Conservation (phyloP, 2,329 filamentous ascomycete species). For the Hypoxylon sp. region DNA sequence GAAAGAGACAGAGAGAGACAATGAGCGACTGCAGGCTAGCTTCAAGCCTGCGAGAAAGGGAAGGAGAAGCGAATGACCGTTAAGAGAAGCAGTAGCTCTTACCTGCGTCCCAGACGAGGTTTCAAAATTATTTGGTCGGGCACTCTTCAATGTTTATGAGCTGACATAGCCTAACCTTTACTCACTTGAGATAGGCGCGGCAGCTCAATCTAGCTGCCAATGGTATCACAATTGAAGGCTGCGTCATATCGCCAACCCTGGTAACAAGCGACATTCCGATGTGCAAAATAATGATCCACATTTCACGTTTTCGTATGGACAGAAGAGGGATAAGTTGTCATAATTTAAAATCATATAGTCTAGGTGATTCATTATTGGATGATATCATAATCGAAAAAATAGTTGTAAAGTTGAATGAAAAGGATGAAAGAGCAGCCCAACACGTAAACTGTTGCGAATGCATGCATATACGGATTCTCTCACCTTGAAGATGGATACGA, state of each 20-base stretch:
- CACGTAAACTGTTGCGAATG: conserved; percentile 26
- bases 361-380: conserved; percentile 21
- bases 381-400: conserved; percentile 26
- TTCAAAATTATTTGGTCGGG: conserved; percentile 42
- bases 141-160: conserved; percentile 40
- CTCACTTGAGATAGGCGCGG: conserved; percentile 24
- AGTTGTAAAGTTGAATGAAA: conserved; percentile 18
- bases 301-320: conserved; percentile 46
- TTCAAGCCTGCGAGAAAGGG: conserved; percentile 37
- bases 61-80: conserved; percentile 31
- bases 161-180: conserved; percentile 38
- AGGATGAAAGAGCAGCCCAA: conserved; percentile 17
- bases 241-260: conserved; percentile 50
- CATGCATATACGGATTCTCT: conserved; percentile 22
- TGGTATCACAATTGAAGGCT: conserved; percentile 49
- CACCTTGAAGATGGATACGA: conserved; percentile 31
- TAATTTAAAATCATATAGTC: conserved; percentile 37
- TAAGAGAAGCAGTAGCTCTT: conserved; percentile 14
- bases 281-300: conserved; percentile 53
- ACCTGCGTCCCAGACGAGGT: conserved; percentile 36
- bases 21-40: conserved; percentile 34
- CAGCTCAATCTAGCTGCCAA: conserved; percentile 16
- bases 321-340: conserved; percentile 35
- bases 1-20: conserved; percentile 31
- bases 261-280: conserved; percentile 52